A percentile compares a stretch with the other conserved stretches of the same genome.
These are phyloP conservation scores for Magnusiomyces suaveolens DNA, from an alignment of 1,139 yeast genomes.

Conservation along the genomic window DNA sequence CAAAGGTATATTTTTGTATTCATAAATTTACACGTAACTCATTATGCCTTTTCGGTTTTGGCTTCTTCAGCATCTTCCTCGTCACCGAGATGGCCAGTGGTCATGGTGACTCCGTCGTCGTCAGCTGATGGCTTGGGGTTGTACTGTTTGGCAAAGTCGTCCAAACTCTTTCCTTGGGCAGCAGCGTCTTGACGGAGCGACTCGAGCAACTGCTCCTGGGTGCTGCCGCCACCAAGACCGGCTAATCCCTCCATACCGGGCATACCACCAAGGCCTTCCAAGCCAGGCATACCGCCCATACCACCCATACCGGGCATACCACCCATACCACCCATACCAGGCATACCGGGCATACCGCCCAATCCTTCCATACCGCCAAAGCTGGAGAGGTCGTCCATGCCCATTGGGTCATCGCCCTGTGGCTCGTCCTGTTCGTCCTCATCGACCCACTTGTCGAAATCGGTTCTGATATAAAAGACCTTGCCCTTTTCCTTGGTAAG, in stretches of 20 bases:
- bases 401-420: constrained; percentile 30
- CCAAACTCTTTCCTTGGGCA: constrained; percentile 14
- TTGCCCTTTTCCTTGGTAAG: constrained; percentile 66
- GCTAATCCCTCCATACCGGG: not conserved
- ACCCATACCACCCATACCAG: constrained; percentile 1
- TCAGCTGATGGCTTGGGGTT: constrained; percentile 10
- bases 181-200: constrained; percentile 14
- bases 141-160: constrained; percentile 13
- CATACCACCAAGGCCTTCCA: constrained; percentile 4
- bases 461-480: constrained; percentile 75
- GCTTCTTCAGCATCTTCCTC: not conserved
- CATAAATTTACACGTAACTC: not conserved
- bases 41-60: not conserved
- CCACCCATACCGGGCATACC: not conserved
- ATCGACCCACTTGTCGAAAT: constrained; percentile 94
- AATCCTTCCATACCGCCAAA: constrained; percentile 15
- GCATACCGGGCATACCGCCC: constrained; percentile 5
- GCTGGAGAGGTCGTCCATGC: constrained; percentile 10
- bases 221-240: constrained; percentile 2
- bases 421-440: constrained; percentile 75
- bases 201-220: constrained; percentile 15
- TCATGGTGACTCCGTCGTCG: constrained; percentile 11
- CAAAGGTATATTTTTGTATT: no score
- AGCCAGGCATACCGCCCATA: constrained; percentile 3
- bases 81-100: constrained; percentile 2